Conservation (phyloP, 331 rosid genomes). For the Acacia concinna region DNA sequence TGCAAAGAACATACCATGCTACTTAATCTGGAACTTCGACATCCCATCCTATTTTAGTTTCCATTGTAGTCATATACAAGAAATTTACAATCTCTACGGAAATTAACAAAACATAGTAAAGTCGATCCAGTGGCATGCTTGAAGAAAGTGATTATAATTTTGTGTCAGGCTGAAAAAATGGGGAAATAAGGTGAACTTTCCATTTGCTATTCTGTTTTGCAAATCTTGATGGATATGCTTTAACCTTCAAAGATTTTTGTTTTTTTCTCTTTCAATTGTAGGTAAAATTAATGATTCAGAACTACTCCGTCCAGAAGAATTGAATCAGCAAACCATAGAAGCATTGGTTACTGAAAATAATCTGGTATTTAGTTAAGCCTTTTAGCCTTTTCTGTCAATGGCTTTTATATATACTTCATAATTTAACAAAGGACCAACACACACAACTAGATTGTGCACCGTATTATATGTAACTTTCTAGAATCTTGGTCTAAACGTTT, state of each 20-base stretch:
- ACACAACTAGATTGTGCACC: neutral
- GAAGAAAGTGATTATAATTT: neutral
- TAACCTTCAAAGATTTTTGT: neutral
- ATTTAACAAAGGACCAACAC: slow-evolving; percentile 21
- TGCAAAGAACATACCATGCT: neutral
- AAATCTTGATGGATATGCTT: neutral
- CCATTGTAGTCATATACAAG: slow-evolving; percentile 10
- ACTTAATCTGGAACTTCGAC: neutral
- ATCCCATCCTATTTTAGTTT: neutral
- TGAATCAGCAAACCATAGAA: slow-evolving; percentile 96
- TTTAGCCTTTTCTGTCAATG: slow-evolving; percentile 19
- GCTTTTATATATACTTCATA: slow-evolving; percentile 1
- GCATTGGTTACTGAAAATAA: slow-evolving; percentile 96
- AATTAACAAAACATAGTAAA: neutral
- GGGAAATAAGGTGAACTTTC: neutral
- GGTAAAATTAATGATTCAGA: slow-evolving; percentile 85
- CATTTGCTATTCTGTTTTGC: neutral
- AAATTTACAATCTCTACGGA: neutral
- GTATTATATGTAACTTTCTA: slow-evolving; percentile 12
- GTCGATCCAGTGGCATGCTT: slow-evolving; percentile 11
- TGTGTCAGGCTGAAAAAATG: slow-evolving; percentile 7
- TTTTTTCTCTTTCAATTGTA: slow-evolving; percentile 25
- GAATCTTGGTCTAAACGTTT: slow-evolving; percentile 7
- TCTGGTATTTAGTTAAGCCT: slow-evolving; percentile 58
- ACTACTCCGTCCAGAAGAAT: slow-evolving; percentile 95